Evolutionary conservation across 495 filamentous ascomycete species (phyloP), one percentile per base, ranked within the genome.

Genomic region (Patellaria atrata): DNA sequence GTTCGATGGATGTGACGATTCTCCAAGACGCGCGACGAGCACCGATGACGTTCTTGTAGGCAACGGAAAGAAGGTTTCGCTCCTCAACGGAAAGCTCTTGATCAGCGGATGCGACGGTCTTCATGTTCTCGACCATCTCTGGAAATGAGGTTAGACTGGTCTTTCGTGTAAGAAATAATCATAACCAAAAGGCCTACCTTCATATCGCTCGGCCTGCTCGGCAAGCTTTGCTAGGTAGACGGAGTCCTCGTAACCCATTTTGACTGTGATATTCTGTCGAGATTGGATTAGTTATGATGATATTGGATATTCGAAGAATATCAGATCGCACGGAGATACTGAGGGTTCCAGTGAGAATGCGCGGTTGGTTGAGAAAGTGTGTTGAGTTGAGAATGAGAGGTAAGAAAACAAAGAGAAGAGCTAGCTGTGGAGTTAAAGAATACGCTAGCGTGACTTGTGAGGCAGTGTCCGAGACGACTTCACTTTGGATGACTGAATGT

Each of bases 101-200:
- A 61, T 94, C 79, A 57, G 87, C 82, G 40, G 83, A 86, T 49
- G 89, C 89, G 53, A 97, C 91, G 50, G 79, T 75, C 75, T 97
- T 97, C 89, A 97, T 97, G 78, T 96, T 94, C 72, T 96, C 91
- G 43, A 97, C 89, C 89, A 97, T 97, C 63, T 97, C 89, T 97
- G 65, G 39, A 22, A 3, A 27, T 3, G 16, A 18, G 21, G 11
- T 22, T 37, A 32, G 36, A 22, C 32, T 10, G 33, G 31, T 22
- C 26, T 33, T 20, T 10, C n/a, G 11, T 16, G 6, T 32, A 12
- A 5, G 5, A 5, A 4, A 20, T n/a, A 11, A 11, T 12, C 4
- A n/a, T 15, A 23, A 10, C 18, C 9, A 22, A 30, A 43, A 23
- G 30, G 75, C 82, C 55, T 67, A 94, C 89, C 89, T 68, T 97